Percentiles rank a stretch among this genome's conserved stretches.
Conservation (phyloP, 225 moss, liverwort and hornwort genomes). For the Thuidium tamariscinum region DNA sequence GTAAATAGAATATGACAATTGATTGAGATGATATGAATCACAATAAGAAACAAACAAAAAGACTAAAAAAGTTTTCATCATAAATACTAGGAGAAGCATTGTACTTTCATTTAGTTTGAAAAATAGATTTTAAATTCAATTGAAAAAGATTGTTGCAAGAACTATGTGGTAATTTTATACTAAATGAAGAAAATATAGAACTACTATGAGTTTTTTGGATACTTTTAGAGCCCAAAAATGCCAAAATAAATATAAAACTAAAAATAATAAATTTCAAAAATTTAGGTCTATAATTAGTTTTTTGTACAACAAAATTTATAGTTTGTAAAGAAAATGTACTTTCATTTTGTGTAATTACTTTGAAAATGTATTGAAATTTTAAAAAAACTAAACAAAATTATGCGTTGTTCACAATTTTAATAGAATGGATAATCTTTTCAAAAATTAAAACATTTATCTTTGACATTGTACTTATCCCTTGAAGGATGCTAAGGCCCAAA, state of each 20-base stretch:
- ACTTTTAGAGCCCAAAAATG: background rate
- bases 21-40: background rate
- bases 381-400: background rate
- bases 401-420: background rate
- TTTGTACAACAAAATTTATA: background rate
- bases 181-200: background rate
- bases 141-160: background rate
- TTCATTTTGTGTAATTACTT: background rate
- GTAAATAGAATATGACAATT: background rate
- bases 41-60: background rate
- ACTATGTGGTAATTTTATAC: background rate
- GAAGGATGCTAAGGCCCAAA: too few relatives aligned
- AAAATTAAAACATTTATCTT: background rate
- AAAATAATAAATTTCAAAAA: background rate
- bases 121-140: background rate
- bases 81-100: background rate
- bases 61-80: background rate
- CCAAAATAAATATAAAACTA: background rate
- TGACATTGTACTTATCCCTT: background rate
- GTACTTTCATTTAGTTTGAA: background rate
- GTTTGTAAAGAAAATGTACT: too few relatives aligned
- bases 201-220: background rate
- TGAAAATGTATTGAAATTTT: background rate
- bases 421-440: accelerated
- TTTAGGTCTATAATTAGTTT: background rate